Base-by-base conservation (phyloP, 441 rosid species). In the Raphanus hybrid region DNA sequence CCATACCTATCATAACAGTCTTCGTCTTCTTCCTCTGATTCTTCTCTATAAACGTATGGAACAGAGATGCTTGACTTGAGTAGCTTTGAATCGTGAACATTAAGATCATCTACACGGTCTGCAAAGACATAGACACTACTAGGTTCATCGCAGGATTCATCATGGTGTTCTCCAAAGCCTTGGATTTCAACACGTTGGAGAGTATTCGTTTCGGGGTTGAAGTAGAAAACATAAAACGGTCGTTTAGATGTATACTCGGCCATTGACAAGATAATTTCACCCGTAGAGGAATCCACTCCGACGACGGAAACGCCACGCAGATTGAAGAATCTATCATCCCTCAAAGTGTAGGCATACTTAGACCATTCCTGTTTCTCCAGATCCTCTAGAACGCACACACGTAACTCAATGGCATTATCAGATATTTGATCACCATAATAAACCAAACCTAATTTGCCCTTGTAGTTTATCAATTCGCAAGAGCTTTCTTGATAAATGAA, bases 161-260 rank as follows among this genome's bases (percentile, higher is more conserved):
- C 26, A 61, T 7, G 43, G 11, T 14, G 10, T 8, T 18, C 52
- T 16, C 52, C 50, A 4, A 64, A 32, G 34, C 45, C 67, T 8
- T 15, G 63, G 1, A 69, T 69, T 54, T 69, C 73, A 54, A 55
- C 50, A 11, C 52, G 8, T 1, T 11, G 32, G 12, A 69, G 73
- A 54, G 32, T 18, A 7, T 23, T 23, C 26, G 12, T 69, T 54
- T 55, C 63, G 3, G 60, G 64, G 55, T 55, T 69, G 7, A 16
- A 34, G 34, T 69, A 69, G 73, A 54, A 55, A 69, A 55, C 64
- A 55, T 54, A 34, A 61, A 61, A 61, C 2, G 65, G 39, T 6
- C 29, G 18, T 6, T 61, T 29, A 29, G 18, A 61, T 6, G 5
- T 12, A 2, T 12, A 60, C 6, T 59, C 3, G 0, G 7, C 32